Base-by-base conservation (phyloP, 2,329 filamentous ascomycete genomes). In the Didymosphaeria variabile region DNA sequence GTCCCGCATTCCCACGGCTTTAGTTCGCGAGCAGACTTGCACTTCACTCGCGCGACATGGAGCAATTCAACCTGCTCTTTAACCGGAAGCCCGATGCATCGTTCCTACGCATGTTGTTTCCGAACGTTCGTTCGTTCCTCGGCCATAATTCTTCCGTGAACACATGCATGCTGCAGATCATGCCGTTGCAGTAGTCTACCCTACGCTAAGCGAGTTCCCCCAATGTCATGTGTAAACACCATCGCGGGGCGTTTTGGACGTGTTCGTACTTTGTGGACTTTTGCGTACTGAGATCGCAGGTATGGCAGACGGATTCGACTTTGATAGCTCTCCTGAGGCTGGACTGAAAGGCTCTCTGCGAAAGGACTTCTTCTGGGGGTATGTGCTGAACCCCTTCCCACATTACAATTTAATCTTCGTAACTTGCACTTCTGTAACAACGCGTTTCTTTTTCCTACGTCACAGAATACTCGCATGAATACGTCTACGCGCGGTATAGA, bases 291-390 rank as follows among this genome's bases (percentile, higher is more conserved):
- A 29, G 26, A 4, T 5, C 6, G 45, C 7, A 31, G 15, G 4
- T 12, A 47, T 47, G 45, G 23, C 23, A 31, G 45, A 47, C 26
- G 26, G 6, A 7, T 32, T 47, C 23, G 23, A 47, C 45, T 66
- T 66, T 23, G 49, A 57, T 15, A 15, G 42, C 1, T 42, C 57
- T 5, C 57, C 59, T 29, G 64, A 66, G 32, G 49, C 55, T 5
- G 34, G 51, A 13, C 71, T 59, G 8, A 52, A 58, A 26, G 36
- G 51, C 15, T 59, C 67, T 13, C 70, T 81, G 1, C 77, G 77
- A 3, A 59, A 62, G 5, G 72, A 80, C 60, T 82, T 83, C 54
- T 63, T 76, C 50, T 81, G 77, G 77, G 79, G 79, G 45, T 31
- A 47, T 3, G 45, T 47, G 3, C 4, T 47, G 8, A 7, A 8